Conservation (phyloP, 1,284 basidiomycete species). For the Cryptococcus wingfieldii region DNA sequence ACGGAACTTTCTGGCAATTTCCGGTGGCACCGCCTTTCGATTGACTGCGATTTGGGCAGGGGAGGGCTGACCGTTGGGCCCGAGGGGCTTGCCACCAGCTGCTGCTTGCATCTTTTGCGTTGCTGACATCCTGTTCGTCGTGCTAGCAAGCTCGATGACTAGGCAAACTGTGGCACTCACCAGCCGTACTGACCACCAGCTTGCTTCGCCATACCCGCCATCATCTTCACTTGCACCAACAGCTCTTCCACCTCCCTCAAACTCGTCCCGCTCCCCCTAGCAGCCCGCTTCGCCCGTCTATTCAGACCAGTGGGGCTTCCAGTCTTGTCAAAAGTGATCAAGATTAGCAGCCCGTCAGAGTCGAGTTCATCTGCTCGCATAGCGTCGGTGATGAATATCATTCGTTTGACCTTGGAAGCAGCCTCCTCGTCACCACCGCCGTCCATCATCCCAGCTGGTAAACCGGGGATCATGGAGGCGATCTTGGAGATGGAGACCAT, state of each 20-base stretch:
- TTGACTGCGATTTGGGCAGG: slow-evolving; percentile 89
- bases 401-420: slow-evolving; percentile 79
- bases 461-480: slow-evolving; percentile 96
- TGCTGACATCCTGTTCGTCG: slow-evolving; percentile 61
- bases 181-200: slow-evolving; percentile 95
- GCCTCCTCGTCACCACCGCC: slow-evolving; percentile 90
- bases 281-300: slow-evolving; percentile 82
- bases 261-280: slow-evolving; percentile 89
- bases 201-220: slow-evolving; percentile 95
- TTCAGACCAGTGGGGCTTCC: slow-evolving; percentile 77
- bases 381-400: slow-evolving; percentile 98
- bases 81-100: slow-evolving; percentile 76
- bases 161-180: slow-evolving; percentile 47
- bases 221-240: slow-evolving; percentile 91
- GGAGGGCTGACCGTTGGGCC: slow-evolving; percentile 78
- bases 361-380: slow-evolving; percentile 93
- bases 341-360: slow-evolving; percentile 86
- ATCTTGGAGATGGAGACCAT: slow-evolving; percentile 99
- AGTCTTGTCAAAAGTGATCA: slow-evolving; percentile 72
- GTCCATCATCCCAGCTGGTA: slow-evolving; percentile 82
- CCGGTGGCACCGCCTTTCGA: slow-evolving; percentile 84
- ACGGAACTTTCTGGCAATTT: slow-evolving; percentile 77
- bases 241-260: slow-evolving; percentile 96
- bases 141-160: background rate
- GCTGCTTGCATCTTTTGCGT: slow-evolving; percentile 87